These are phyloP conservation scores for Dryas integrifolia DNA, from an alignment of 331 rosid genomes.

Conservation along the genomic window DNA sequence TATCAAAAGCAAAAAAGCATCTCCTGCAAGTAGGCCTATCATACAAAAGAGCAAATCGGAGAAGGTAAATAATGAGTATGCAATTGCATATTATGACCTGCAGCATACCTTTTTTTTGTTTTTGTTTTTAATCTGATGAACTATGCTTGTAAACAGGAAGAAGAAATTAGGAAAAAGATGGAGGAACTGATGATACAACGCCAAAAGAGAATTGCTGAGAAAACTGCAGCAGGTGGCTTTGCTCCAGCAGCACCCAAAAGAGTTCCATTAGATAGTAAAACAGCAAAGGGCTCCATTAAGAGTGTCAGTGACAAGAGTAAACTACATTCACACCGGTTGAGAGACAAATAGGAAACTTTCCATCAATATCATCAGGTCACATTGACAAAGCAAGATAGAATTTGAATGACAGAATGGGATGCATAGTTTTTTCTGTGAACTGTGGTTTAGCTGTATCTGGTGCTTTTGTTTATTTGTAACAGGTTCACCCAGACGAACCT, in stretches of 20 bases:
- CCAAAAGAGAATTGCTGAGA: slow-evolving; percentile 64
- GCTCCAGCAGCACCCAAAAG: slow-evolving; percentile 29
- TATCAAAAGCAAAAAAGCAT: slow-evolving; percentile 38
- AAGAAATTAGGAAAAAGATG: slow-evolving; percentile 55
- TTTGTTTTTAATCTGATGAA: slow-evolving; percentile 13
- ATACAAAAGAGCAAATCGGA: slow-evolving; percentile 61
- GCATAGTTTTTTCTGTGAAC: no score
- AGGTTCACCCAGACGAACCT: no score
- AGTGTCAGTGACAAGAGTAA: slow-evolving; percentile 45
- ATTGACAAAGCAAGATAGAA: no score
- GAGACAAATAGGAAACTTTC: no score
- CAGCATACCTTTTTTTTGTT: background rate
- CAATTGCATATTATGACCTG: slow-evolving; percentile 4
- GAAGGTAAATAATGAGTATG: slow-evolving; percentile 36
- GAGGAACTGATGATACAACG: slow-evolving; percentile 52
- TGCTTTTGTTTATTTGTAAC: no score
- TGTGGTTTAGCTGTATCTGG: no score
- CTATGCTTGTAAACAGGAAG: slow-evolving; percentile 47
- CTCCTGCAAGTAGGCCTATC: slow-evolving; percentile 36
- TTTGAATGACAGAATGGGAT: no score
- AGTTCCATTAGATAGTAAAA: slow-evolving; percentile 34
- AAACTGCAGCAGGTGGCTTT: slow-evolving; percentile 50
- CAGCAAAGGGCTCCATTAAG: slow-evolving; percentile 34
- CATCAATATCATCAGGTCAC: no score
- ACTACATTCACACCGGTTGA: slow-evolving; percentile 20